A percentile compares a stretch with the other conserved stretches of the same genome.
phyloP scores from a whole-genome alignment of 805 yeast species.

The Pichia nanzhaoensis region DNA sequence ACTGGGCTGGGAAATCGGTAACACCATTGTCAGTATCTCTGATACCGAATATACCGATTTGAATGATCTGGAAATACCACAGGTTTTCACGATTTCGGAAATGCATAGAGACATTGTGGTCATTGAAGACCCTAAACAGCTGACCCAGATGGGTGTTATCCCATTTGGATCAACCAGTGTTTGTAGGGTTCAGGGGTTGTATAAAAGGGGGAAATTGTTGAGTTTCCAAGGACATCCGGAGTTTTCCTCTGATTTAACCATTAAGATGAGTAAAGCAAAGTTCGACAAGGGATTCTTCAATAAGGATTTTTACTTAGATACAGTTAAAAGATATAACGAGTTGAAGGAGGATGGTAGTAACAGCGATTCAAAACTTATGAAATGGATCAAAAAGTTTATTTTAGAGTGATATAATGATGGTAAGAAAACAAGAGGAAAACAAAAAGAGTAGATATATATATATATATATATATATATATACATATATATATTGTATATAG shows the following conservation, averaged over 20 bases:
- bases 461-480: neutral
- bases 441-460: neutral
- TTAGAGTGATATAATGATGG: neutral
- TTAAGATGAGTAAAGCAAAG: conserved; percentile 7
- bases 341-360: conserved; percentile 6
- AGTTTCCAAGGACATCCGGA: conserved; percentile 93
- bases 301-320: conserved; percentile 6
- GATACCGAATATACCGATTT: conserved; percentile 24
- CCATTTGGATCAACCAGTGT: conserved; percentile 47
- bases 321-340: conserved; percentile 1
- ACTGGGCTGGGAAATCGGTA: conserved; percentile 71
- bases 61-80: neutral
- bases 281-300: conserved; percentile 10
- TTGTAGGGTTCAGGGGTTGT: conserved; percentile 65
- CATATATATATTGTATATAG: neutral
- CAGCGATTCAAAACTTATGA: conserved; percentile 7
- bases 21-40: conserved; percentile 33
- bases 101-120: conserved; percentile 53
- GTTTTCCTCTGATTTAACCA: conserved; percentile 37
- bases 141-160: conserved; percentile 30
- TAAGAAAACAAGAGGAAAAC: neutral
- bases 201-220: conserved; percentile 43
- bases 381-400: conserved; percentile 3
- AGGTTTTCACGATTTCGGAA: conserved; percentile 37
- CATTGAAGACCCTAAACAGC: conserved; percentile 20